phyloP scores from a whole-genome alignment of 148 eudicot genomes.

The Polygonum maritimum region DNA sequence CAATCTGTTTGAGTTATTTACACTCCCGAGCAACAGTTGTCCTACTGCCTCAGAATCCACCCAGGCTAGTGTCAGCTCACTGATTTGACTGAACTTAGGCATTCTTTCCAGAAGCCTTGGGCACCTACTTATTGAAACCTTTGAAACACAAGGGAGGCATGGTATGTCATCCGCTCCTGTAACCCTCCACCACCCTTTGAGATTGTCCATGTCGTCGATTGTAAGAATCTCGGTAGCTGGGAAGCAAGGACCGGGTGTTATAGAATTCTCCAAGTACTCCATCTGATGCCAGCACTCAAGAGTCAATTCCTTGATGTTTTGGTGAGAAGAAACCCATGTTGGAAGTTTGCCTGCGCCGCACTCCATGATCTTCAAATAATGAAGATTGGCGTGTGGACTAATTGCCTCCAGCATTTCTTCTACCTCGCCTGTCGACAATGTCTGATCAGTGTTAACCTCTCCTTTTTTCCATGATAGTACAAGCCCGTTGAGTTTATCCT shows the following conservation, averaged over 20 bases:
- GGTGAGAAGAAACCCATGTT: slow-evolving; percentile 6
- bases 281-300: background rate
- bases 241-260: background rate
- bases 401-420: background rate
- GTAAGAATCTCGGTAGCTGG: background rate
- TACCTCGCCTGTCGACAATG: background rate
- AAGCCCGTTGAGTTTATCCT: background rate
- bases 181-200: background rate
- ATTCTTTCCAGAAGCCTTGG: background rate
- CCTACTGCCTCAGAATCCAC: background rate
- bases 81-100: background rate
- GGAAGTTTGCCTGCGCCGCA: background rate
- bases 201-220: background rate
- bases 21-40: background rate
- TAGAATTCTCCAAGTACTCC: background rate
- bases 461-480: background rate
- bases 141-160: background rate
- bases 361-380: background rate
- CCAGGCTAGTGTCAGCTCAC: background rate
- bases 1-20: background rate
- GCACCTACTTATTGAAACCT: background rate
- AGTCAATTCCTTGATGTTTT: background rate
- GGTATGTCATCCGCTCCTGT: background rate
- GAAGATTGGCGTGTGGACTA: background rate
- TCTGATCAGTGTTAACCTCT: background rate